A percentile compares a stretch with the other conserved stretches of the same genome.
These are phyloP conservation scores for Macadamia tetraphylla DNA, from an alignment of 164 flowering plant species.

Conservation along the genomic window DNA sequence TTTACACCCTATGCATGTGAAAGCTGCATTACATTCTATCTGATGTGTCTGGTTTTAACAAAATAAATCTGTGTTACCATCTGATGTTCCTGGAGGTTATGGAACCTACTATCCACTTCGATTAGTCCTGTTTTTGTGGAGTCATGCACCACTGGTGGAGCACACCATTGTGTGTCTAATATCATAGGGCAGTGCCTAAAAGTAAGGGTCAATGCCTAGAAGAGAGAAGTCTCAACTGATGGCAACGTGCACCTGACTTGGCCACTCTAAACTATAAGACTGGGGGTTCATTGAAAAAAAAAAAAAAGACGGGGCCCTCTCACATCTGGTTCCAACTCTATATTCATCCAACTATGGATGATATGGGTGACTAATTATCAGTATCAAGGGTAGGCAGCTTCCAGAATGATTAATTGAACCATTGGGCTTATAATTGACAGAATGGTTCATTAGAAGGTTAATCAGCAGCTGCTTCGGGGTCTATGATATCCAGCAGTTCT, in stretches of 20 bases:
- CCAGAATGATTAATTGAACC: not conserved
- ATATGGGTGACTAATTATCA: not conserved
- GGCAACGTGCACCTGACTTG: too few species aligned
- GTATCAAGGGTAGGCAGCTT: not conserved
- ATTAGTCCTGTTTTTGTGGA: not conserved
- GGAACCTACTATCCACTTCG: not conserved
- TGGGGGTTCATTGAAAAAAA: too few species aligned
- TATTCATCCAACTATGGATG: not conserved
- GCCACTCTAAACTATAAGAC: too few species aligned
- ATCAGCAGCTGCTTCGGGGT: not conserved
- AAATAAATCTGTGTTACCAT: too few species aligned
- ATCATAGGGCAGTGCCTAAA: too few species aligned
- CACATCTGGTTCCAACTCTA: not conserved
- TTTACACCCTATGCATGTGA: not conserved
- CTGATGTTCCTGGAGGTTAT: not conserved
- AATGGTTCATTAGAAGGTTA: not conserved
- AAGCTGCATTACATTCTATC: not conserved
- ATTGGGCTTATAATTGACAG: not conserved
- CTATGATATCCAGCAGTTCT: not conserved
- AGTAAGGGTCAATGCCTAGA: too few species aligned
- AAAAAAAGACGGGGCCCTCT: not conserved
- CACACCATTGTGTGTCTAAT: too few species aligned
- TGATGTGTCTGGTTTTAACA: not conserved
- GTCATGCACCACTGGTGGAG: too few species aligned
- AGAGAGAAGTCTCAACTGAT: too few species aligned